Base-by-base conservation (phyloP, 2,329 filamentous ascomycete species). In the Myriosclerotinia curreyana region DNA sequence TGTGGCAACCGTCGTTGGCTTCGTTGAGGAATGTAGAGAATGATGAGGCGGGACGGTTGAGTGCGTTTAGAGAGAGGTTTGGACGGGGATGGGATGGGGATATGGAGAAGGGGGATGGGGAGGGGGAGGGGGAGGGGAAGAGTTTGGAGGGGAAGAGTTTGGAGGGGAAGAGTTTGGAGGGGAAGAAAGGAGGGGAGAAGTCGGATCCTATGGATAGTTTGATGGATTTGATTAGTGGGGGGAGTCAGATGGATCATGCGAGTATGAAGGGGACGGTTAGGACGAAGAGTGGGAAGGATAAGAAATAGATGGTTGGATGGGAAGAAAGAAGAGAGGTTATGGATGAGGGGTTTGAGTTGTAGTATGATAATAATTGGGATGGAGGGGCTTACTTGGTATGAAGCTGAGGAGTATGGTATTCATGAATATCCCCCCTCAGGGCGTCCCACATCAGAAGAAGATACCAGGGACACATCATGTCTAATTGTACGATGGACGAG, bases 11-110 rank as follows among this genome's bases (percentile, higher is more conserved):
- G 0, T 87, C 82, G 65, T 88, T 90, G 70, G 86, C 87, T 77
- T 89, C 89, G 67, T 81, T 99, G 72, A 80, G 88, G 75, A 96
- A 95, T 76, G 83, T 97, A 65, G 95, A 99, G 79, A 87, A 96
- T 68, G 95, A 99, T 76, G 95, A 98, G 82, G 94, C 95, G 3
- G 95, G 95, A 22, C 86, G 90, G 74, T 79, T 99, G 73, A 90
- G 88, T 60, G 90, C 91, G 63, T 99, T 99, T 80, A 84, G 95
- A 72, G 84, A 83, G 67, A 84, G 90, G 64, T 99, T 93, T 80
- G 95, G 95, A 34, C 82, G 89, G 65, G 86, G 86, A 14, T 99
- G 91, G 82, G 95, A 99, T 79, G 80, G 91, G 82, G 95, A 99
- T 79, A 80, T 85, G 31, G 79, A 75, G 12, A 25, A 36, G 40